A percentile compares a stretch with the other conserved stretches of the same genome.
These are phyloP conservation scores for Helianthus annuus DNA, from an alignment of 129 eudicot species.

Conservation along the genomic window DNA sequence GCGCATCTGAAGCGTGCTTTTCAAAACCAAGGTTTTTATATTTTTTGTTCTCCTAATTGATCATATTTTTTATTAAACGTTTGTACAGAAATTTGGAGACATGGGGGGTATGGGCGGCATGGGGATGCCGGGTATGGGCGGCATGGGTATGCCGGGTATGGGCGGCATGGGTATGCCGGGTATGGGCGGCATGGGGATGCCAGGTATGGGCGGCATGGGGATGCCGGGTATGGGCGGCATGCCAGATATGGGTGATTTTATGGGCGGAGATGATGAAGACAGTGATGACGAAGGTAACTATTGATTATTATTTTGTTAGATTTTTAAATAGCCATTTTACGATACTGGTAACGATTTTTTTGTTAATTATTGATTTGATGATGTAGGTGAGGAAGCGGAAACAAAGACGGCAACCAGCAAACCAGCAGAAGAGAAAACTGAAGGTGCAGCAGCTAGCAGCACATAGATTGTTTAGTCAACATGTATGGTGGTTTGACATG, in stretches of 20 bases:
- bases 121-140: conserved; percentile 39
- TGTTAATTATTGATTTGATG: background rate
- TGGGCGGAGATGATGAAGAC: conserved; percentile 66
- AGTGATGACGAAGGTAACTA: conserved; percentile 71
- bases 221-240: conserved; percentile 33
- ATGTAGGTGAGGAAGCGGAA: conserved; percentile 53
- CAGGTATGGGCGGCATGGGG: conserved; percentile 29
- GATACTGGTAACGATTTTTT: background rate
- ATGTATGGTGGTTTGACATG: conserved; percentile 26
- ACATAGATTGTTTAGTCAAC: conserved; percentile 27
- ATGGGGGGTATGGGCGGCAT: conserved; percentile 44
- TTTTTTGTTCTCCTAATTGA: background rate
- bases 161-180: conserved; percentile 38
- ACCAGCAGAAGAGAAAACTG: conserved; percentile 28
- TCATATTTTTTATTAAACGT: background rate
- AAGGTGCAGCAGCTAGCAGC: conserved; percentile 36
- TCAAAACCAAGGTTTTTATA: background rate
- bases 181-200: conserved; percentile 37
- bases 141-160: conserved; percentile 25
- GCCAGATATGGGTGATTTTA: conserved; percentile 42
- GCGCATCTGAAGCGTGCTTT: too few relatives aligned
- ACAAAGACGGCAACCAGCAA: conserved; percentile 37
- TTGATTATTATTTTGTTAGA: too few relatives aligned
- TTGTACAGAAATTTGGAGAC: conserved; percentile 56
- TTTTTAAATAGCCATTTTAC: background rate